Base-by-base conservation (phyloP, 306 rosid species). In the Quercus robur region DNA sequence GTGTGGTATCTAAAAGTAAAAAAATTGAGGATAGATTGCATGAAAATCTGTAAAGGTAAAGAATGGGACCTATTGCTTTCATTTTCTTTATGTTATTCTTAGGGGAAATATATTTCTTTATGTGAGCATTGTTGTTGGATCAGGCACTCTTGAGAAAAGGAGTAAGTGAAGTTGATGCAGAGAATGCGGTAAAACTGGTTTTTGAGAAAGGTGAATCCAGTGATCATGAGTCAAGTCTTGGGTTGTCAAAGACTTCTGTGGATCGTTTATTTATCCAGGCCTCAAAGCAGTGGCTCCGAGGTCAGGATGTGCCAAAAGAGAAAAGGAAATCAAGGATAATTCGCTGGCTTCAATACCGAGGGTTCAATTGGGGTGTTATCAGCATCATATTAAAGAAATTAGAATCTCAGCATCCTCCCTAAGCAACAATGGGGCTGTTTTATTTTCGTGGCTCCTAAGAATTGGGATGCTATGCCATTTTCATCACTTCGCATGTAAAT, bases 101-200 rank as follows among this genome's bases (percentile, higher is more conserved):
- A 21, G 55, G 77, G 70, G 23, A 71, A 35, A 31, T 69, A 18
- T 44, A 55, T 69, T 56, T 9, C 30, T 76, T 56, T 23, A 38
- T 64, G 46, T 79, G 64, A 77, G n/a, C 74, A 63, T 80, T 58
- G 44, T 74, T 85, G 57, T 90, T 79, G 75, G 79, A 81, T 31
- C 90, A 93, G 99, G 98, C 93, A 82, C 94, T 95, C 64, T 81
- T 80, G 83, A 87, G 76, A 77, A 93, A 93, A 82, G 99, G 99
- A 81, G 88, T 95, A 81, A 87, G 90, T 87, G 84, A 85, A 83
- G 77, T 82, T 56, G 97, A 88, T 82, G 88, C 92, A 67, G 87
- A 91, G 75, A 90, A 90, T 51, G 98, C 98, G 66, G 82, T 95
- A 78, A 90, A 91, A 80, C 83, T 88, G 73, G 94, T 92, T 68